Evolutionary conservation across 176 grass and related monocot genomes (phyloP).

Genomic region (Rhynchospora pubera): DNA sequence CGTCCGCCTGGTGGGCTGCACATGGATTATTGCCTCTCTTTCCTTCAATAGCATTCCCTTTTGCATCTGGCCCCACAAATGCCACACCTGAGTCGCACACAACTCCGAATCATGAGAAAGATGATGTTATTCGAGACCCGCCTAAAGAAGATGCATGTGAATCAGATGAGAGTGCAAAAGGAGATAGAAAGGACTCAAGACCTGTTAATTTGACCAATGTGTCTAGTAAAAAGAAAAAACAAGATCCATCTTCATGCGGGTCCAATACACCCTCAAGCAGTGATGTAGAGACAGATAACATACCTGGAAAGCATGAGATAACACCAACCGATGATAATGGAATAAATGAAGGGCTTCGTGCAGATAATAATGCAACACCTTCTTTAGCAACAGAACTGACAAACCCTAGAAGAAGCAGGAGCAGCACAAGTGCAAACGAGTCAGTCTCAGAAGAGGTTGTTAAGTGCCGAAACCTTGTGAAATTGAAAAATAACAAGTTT

Average conservation of each 20-base stretch:
- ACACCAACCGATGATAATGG: neutral
- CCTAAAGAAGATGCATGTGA: slow-evolving; percentile 24
- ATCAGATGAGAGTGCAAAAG: slow-evolving; percentile 40
- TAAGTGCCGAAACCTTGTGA: slow-evolving; percentile 25
- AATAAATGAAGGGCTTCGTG: neutral
- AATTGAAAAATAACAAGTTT: slow-evolving; percentile 27
- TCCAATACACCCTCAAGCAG: slow-evolving; percentile 88
- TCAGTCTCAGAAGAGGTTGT: slow-evolving; percentile 93
- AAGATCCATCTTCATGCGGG: slow-evolving; percentile 87
- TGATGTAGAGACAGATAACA: slow-evolving; percentile 53
- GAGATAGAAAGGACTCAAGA: slow-evolving; percentile 26
- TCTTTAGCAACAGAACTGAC: slow-evolving; percentile 12
- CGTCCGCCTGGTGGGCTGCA: slow-evolving; percentile 89
- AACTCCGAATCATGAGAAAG: slow-evolving; percentile 31
- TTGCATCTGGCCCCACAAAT: slow-evolving; percentile 9
- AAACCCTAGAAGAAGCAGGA: slow-evolving; percentile 56
- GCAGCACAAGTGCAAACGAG: slow-evolving; percentile 63
- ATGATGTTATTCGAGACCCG: slow-evolving; percentile 12
- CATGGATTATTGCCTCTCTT: slow-evolving; percentile 89
- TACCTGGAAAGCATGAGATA: slow-evolving; percentile 58
- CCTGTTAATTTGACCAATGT: slow-evolving; percentile 26
- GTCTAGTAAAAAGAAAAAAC: slow-evolving; percentile 56
- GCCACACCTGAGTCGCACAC: neutral
- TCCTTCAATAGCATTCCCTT: slow-evolving; percentile 24
- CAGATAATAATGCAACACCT: slow-evolving; percentile 35